These are phyloP conservation scores for Phialophora verrucosa DNA, from an alignment of 2,329 filamentous ascomycete species.

Conservation along the genomic window DNA sequence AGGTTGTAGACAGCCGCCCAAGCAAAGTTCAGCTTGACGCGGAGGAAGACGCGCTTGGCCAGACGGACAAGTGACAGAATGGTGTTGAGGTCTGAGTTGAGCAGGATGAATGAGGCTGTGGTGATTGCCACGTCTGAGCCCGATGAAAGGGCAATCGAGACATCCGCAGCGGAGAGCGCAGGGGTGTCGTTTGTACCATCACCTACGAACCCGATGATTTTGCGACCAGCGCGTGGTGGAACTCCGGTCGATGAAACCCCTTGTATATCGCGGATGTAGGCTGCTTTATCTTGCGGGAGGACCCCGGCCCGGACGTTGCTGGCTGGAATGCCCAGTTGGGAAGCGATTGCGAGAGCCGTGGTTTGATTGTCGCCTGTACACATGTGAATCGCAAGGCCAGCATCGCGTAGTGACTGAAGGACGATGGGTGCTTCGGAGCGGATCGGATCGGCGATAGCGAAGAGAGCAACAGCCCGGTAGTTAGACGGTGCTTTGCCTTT, in stretches of 20 bases:
- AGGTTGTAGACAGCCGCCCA: constrained; percentile 87
- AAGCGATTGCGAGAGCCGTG: constrained; percentile 81
- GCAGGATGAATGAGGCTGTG: constrained; percentile 79
- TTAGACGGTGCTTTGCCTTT: constrained; percentile 3
- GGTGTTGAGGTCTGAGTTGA: constrained; percentile 71
- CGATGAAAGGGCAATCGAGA: constrained; percentile 80
- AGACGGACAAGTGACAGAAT: constrained; percentile 76
- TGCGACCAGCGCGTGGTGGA: constrained; percentile 43
- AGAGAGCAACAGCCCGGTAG: constrained; percentile 63
- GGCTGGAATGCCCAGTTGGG: constrained; percentile 72
- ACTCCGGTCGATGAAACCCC: constrained; percentile 53
- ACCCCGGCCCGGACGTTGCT: constrained; percentile 84
- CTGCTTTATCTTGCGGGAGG: constrained; percentile 77
- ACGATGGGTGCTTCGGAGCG: constrained; percentile 72
- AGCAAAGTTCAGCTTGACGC: constrained; percentile 82
- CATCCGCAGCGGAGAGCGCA: constrained; percentile 77
- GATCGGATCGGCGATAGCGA: constrained; percentile 81
- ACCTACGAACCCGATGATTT: constrained; percentile 79
- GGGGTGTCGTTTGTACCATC: constrained; percentile 88
- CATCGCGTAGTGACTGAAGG: constrained; percentile 66
- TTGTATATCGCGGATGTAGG: constrained; percentile 50
- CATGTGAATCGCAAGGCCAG: constrained; percentile 79
- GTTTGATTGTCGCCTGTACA: constrained; percentile 86
- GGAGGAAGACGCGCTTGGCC: constrained; percentile 72
- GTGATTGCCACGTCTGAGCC: constrained; percentile 84